Base-by-base conservation (phyloP, 1,284 basidiomycete species). In the Apiotrichum domesticum region DNA sequence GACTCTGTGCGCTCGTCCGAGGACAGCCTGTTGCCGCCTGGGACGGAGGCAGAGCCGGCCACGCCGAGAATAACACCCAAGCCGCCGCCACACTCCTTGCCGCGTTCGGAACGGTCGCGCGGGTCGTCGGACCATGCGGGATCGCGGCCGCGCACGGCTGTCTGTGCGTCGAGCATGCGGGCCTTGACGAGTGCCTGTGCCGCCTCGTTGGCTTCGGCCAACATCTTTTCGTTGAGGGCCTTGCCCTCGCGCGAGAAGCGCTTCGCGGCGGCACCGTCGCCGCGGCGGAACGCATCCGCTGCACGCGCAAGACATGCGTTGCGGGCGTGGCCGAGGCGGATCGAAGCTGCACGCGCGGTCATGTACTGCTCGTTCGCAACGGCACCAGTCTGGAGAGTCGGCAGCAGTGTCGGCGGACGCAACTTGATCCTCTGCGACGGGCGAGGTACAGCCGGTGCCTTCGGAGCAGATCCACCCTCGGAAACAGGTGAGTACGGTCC, bases 301-400 rank as follows among this genome's bases (percentile, higher is more conserved):
- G 95, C 95, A 46, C 91, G 85, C 2, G 89, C 90, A n/a, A 98
- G 81, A 70, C 90, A 95, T 10, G 91, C 90, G 70, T 98, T 98
- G 37, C 95, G 81, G 41, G 91, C 90, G 6, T 92, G 89, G 43
- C 92, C 93, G 6, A 98, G 84, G 63, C 95, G 88, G 59, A 97
- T 81, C 29, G 90, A 90, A 33, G 87, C 83, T 35, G 85, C 82
- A 6, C 94, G 86, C 66, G 96, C 94, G 0, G 84, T 75, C 84
- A 94, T 87, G 77, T 98, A 98, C 63, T 95, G 75, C 49, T 77
- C 81, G 70, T 86, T 92, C 40, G 94, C 78, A 0, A 84, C 76
- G 46, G 87, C 83, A 15, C 92, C 92, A 0, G 92, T 95, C 0
- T 85, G 80, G 11, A 98, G 78, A 0, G 93, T 97, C 0, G 95